phyloP scores from a whole-genome alignment of 2,329 filamentous ascomycete species.

The Monosporascus sp. region DNA sequence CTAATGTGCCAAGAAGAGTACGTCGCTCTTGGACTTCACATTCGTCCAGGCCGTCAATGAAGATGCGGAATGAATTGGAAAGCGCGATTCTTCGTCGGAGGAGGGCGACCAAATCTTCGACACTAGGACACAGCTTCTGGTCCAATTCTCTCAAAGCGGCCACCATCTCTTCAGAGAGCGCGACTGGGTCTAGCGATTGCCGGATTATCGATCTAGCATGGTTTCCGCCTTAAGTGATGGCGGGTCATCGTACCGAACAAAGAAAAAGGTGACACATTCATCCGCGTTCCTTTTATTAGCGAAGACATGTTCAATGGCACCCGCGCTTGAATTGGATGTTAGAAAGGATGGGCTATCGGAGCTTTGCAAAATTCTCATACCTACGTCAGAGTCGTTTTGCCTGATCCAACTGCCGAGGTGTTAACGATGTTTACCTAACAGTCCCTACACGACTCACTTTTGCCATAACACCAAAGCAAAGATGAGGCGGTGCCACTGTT shows the following conservation, averaged over 20 bases:
- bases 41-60: slow-evolving; percentile 27
- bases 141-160: not conserved
- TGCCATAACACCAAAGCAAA: slow-evolving; percentile 26
- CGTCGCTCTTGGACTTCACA: slow-evolving; percentile 14
- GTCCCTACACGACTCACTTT: slow-evolving; percentile 16
- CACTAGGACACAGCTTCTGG: not conserved
- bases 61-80: slow-evolving; percentile 10
- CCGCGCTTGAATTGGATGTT: slow-evolving; percentile 6
- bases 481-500: slow-evolving; percentile 7
- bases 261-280: slow-evolving; percentile 20
- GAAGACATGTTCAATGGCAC: slow-evolving; percentile 15
- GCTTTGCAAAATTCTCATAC: not conserved
- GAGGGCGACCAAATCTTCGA: not conserved
- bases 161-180: slow-evolving; percentile 6
- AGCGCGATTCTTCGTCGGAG: slow-evolving; percentile 1
- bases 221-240: slow-evolving; percentile 14
- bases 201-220: slow-evolving; percentile 19
- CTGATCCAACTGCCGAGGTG: slow-evolving; percentile 19
- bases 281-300: not conserved
- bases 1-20: slow-evolving; percentile 5
- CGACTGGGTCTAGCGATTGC: slow-evolving; percentile 10
- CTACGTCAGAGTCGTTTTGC: slow-evolving; percentile 20
- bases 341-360: no score
- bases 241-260: slow-evolving; percentile 15
- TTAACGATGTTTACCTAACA: not conserved